Evolutionary conservation across 306 rosid species (phyloP).

Genomic region (Glycyrrhiza uralensis): DNA sequence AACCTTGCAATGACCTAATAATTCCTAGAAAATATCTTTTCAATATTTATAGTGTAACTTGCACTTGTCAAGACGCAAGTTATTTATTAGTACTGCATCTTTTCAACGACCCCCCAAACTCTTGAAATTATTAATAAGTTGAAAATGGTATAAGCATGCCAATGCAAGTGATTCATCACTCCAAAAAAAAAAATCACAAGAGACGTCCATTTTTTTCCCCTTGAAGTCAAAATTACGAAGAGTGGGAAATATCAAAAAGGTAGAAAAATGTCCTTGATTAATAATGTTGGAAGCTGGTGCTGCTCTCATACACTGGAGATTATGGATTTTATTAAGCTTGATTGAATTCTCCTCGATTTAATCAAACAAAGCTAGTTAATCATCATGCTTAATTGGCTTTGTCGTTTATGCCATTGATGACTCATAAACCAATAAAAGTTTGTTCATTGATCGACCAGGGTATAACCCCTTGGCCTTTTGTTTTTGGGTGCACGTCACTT

Average conservation of each 20-base stretch:
- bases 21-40: neutral
- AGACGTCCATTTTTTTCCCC: constrained; percentile 2
- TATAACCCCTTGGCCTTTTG: neutral
- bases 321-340: constrained; percentile 8
- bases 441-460: constrained; percentile 6
- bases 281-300: constrained; percentile 14
- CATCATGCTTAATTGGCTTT: constrained; percentile 18
- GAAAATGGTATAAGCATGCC: constrained; percentile 1
- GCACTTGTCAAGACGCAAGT: neutral
- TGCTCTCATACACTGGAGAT: neutral
- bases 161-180: constrained; percentile 3
- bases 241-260: neutral
- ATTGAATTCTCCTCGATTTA: constrained; percentile 14
- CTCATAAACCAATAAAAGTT: constrained; percentile 46
- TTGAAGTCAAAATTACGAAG: constrained; percentile 22
- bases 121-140: neutral
- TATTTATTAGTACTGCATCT: neutral
- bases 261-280: neutral
- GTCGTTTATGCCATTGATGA: constrained; percentile 37
- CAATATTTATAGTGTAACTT: neutral
- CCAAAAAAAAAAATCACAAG: neutral
- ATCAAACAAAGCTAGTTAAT: constrained; percentile 1
- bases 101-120: neutral
- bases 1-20: neutral
- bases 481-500: constrained; percentile 39